These are phyloP conservation scores for Suillus alpinus DNA, from an alignment of 768 basidiomycete genomes.

Conservation along the genomic window DNA sequence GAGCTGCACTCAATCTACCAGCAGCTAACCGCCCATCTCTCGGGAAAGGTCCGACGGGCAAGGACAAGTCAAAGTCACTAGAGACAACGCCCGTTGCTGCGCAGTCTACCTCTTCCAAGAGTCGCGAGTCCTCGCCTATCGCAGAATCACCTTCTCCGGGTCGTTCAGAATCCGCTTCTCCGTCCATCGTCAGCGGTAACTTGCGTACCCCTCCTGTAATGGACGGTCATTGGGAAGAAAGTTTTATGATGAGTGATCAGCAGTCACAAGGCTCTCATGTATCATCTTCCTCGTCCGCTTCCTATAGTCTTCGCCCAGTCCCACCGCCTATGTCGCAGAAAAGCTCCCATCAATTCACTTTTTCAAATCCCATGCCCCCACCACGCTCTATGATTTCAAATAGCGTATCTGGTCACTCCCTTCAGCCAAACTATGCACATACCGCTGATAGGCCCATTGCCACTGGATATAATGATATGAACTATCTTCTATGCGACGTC, in stretches of 20 bases:
- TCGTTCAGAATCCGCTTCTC: conserved; percentile 34
- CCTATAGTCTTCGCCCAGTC: conserved; percentile 45
- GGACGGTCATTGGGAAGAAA: conserved; percentile 56
- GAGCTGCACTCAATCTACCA: conserved; percentile 69
- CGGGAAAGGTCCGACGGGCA: conserved; percentile 85
- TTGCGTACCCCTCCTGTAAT: conserved; percentile 44
- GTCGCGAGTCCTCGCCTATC: conserved; percentile 67
- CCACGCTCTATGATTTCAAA: conserved; percentile 42
- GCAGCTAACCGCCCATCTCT: conserved; percentile 69
- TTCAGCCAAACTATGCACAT: conserved; percentile 43
- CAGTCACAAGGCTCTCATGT: conserved; percentile 32
- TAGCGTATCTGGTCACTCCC: conserved; percentile 36
- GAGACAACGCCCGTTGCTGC: conserved; percentile 30
- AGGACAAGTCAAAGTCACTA: conserved; percentile 69
- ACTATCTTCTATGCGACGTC: conserved; percentile 44
- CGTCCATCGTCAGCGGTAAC: conserved; percentile 30
- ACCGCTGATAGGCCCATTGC: conserved; percentile 50
- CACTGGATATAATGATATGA: conserved; percentile 45
- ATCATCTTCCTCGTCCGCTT: conserved; percentile 38
- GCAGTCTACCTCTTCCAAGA: conserved; percentile 44
- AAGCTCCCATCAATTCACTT: conserved; percentile 45
- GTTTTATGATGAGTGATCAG: conserved; percentile 50
- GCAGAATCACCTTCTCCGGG: conserved; percentile 46
- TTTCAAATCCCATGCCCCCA: conserved; percentile 36
- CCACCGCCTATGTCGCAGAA: conserved; percentile 43